Base-by-base conservation (phyloP, 2,329 filamentous ascomycete species). In the Hymenoscyphus repandus region DNA sequence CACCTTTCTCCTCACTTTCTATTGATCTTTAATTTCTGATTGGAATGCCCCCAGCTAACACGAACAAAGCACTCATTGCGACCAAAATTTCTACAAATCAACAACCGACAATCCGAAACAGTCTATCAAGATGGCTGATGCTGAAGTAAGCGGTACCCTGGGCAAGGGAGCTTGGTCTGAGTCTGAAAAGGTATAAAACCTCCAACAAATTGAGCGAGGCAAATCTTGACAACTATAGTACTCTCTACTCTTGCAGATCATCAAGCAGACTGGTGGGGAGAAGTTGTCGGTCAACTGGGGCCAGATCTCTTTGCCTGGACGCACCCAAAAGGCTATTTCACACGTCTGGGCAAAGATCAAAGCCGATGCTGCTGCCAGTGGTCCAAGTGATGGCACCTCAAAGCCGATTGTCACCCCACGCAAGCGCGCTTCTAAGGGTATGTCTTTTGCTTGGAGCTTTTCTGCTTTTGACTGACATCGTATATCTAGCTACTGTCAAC, bases 181-280 rank as follows among this genome's bases (percentile, higher is more conserved):
- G 17, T 17, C 6, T n/a, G 44, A 46, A n/a, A 46, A 46, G 44
- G 44, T 38, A 46, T 20, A 18, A 15, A 6, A 4, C 18, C 33
- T 30, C 3, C 17, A 18, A 7, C 22, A n/a, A n/a, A 27, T 22
- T 7, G 5, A 32, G n/a, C 18, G 32, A 17, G 7, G 22, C 22
- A 4, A 20, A 32, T 13, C 2, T 17, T 49, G 30, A 49, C 31
- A 42, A 5, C 4, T 3, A 6, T 27, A 49, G 47, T 43, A 36
- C 31, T 43, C 47, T n/a, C 31, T 49, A 15, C 31, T 49, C n/a
- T n/a, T 49, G n/a, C 47, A 49, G 20, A 49, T 49, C 38, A 49
- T 49, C 39, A 34, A 42, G 15, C 47, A 49, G 22, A 32, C 20
- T 13, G 47, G 47, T n/a, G 47, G 47, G 6, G 47, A 49, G 1